Percentiles rank a stretch among this genome's conserved stretches.
Evolutionary conservation across 2,329 filamentous ascomycete genomes (phyloP).

Genomic region (Colletotrichum kahawae): DNA sequence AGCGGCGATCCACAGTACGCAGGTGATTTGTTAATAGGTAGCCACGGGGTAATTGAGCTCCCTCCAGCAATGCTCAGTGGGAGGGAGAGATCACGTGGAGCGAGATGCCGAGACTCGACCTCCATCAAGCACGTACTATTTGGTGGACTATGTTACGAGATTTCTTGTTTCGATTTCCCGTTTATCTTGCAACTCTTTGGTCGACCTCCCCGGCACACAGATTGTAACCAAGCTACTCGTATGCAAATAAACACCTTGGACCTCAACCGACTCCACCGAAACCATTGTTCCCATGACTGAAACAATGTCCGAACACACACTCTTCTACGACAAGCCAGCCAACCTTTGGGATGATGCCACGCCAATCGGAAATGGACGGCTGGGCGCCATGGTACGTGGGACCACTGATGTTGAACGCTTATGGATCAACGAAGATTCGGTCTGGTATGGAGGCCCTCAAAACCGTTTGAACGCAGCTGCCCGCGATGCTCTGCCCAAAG

Average conservation of each 20-base stretch:
- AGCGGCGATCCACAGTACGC: neutral
- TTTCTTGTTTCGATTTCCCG: neutral
- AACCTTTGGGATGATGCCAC: constrained; percentile 22
- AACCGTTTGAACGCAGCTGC: constrained; percentile 39
- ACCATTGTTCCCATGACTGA: neutral
- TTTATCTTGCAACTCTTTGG: neutral
- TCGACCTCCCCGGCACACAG: accelerated
- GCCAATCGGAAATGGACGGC: constrained; percentile 49
- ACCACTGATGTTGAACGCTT: constrained; percentile 36
- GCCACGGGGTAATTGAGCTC: neutral
- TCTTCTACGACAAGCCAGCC: neutral
- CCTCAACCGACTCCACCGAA: neutral
- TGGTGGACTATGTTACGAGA: neutral
- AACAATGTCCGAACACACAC: neutral
- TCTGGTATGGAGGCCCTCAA: constrained; percentile 45
- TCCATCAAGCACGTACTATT: neutral
- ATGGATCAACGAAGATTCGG: constrained; percentile 48
- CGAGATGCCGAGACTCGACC: neutral
- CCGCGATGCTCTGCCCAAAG: neutral
- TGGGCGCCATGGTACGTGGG: constrained; percentile 42
- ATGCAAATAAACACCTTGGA: neutral
- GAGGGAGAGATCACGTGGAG: neutral
- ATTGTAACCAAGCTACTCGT: neutral
- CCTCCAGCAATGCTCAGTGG: neutral
- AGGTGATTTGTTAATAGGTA: neutral